phyloP scores from a whole-genome alignment of 192 early-diverging fungal genomes.

The Mortierella antarctica region DNA sequence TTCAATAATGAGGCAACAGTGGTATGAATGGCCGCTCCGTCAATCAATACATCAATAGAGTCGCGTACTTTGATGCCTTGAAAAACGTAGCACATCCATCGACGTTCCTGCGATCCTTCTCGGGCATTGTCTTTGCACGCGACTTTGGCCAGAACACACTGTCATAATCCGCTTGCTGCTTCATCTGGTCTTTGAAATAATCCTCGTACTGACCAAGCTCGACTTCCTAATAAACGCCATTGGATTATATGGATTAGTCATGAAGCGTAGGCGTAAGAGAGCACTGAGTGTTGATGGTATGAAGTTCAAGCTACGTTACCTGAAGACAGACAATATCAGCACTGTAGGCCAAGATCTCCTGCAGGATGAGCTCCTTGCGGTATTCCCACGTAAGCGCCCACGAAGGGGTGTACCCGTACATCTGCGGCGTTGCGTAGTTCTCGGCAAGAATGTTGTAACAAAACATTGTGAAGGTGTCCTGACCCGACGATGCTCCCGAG shows the following conservation, averaged over 20 bases:
- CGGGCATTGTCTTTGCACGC: constrained; percentile 92
- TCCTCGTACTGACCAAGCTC: constrained; percentile 89
- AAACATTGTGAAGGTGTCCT: constrained; percentile 88
- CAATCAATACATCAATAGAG: background rate
- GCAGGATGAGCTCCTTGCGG: constrained; percentile 87
- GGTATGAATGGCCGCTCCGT: background rate
- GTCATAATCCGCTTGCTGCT: constrained; percentile 83
- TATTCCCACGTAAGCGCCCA: constrained; percentile 97
- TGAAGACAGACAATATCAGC: constrained; percentile 95
- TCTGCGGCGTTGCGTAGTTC: constrained; percentile 87
- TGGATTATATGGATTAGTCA: constrained; percentile 1
- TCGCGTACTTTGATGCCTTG: constrained; percentile 79
- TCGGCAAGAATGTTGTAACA: constrained; percentile 94
- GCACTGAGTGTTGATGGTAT: background rate
- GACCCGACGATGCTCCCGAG: constrained; percentile 61
- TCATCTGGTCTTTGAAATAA: constrained; percentile 81
- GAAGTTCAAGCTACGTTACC: constrained; percentile 51
- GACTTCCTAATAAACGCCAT: constrained; percentile 74
- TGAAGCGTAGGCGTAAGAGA: background rate
- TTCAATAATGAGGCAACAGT: background rate
- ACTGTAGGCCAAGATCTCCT: constrained; percentile 87
- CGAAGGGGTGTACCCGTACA: constrained; percentile 94
- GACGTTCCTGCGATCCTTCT: constrained; percentile 85
- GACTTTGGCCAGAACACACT: constrained; percentile 96
- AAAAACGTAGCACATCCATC: constrained; percentile 98